Evolutionary conservation across 805 yeast species (phyloP), one percentile per base, ranked within the genome.

Genomic region (Clavispora fructus): DNA sequence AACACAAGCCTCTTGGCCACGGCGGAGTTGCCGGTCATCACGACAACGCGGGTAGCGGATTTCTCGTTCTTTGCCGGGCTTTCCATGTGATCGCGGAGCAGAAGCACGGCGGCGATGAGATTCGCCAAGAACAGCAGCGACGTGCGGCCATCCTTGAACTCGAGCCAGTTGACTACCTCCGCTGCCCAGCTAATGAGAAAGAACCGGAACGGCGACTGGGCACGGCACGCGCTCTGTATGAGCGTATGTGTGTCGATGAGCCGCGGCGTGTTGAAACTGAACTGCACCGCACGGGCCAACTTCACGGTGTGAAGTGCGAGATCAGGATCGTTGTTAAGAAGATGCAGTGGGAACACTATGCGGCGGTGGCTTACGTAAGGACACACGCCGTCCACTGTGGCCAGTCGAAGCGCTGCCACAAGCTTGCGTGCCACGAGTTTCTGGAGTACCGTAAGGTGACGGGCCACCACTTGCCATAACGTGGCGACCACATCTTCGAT

Each of bases 1-100:
- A 78, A 80, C 0, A 80, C 65, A 45, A 80, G 62, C 55, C 79
- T 79, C 53, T 80, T 81, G 1, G 85, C 83, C 9, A 80, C 82
- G 7, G 75, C 75, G 31, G 81, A 78, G 55, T 80, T 80, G 13
- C 81, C 77, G 0, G 85, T 79, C 75, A 79, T 71, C 4, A 80
- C 67, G 1, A 79, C 79, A 1, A 80, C 67, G 39, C 84, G 66
- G 7, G 76, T 67, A n/a, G 71, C 59, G 37, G 68, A 73, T 19
- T 54, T 45, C 9, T 51, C 44, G 2, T 52, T 41, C 12, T 54
- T 39, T 4, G 55, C 45, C 11, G 52, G 19, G 13, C 1, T 4
- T 17, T 25, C 41, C 16, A 13, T 26, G 14, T 25, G 40, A n/a
- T 25, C 23, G 17, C 30, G 30, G 27, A 28, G 25, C 31, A 27